phyloP scores from a whole-genome alignment of 257 asterid genomes.

The Solanum gracilifrons region DNA sequence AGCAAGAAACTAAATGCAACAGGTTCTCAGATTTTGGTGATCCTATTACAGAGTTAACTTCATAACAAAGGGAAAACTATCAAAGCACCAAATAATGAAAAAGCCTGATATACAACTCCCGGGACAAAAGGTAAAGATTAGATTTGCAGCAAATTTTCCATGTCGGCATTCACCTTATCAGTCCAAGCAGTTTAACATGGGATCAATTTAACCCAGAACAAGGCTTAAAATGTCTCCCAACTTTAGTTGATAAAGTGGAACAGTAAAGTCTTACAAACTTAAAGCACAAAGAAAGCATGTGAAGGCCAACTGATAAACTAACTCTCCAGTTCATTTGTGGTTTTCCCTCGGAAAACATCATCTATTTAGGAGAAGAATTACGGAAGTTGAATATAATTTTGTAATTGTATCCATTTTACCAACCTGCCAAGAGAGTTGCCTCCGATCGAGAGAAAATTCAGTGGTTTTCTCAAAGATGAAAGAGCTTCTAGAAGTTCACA shows the following conservation, averaged over 20 bases:
- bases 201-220: neutral
- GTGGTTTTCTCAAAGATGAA: conserved; percentile 56
- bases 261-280: neutral
- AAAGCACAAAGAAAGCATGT: neutral
- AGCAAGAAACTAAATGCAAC: neutral
- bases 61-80: neutral
- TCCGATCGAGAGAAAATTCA: conserved; percentile 55
- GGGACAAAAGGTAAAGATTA: neutral
- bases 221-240: neutral
- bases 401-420: neutral
- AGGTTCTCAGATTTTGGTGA: neutral
- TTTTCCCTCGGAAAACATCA: neutral
- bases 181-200: neutral
- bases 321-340: neutral
- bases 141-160: neutral
- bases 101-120: neutral
- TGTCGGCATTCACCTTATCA: neutral
- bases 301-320: neutral
- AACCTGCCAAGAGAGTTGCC: conserved; percentile 88
- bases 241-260: neutral
- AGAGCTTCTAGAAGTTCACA: conserved; percentile 55
- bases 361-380: neutral
- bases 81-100: neutral
- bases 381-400: neutral
- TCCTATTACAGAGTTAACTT: neutral